Conservation (phyloP, 306 rosid genomes). For the Lupinus albus region DNA sequence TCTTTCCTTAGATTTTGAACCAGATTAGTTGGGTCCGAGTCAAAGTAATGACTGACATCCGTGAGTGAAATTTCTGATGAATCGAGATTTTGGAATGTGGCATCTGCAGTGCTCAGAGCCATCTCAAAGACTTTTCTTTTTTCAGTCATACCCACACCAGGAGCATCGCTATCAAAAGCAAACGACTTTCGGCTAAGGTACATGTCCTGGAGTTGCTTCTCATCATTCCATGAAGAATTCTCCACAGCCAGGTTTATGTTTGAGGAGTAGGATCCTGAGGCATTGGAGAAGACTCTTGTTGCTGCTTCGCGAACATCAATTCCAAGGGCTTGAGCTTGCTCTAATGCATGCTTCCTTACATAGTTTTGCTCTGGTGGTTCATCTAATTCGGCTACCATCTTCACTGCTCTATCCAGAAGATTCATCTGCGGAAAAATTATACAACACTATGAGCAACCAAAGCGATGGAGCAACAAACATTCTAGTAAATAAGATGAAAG, state of each 20-base stretch:
- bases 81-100: slow-evolving; percentile 98
- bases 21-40: slow-evolving; percentile 94
- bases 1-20: slow-evolving; percentile 94
- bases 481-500: not conserved
- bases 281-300: slow-evolving; percentile 92
- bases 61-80: slow-evolving; percentile 97
- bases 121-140: slow-evolving; percentile 92
- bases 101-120: slow-evolving; percentile 98
- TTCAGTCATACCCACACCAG: slow-evolving; percentile 92
- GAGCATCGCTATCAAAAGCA: slow-evolving; percentile 89
- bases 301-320: slow-evolving; percentile 94
- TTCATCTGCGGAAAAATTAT: slow-evolving; percentile 65
- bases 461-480: slow-evolving; percentile 12
- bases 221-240: slow-evolving; percentile 98
- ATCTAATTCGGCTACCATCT: slow-evolving; percentile 97
- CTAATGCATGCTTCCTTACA: slow-evolving; percentile 85
- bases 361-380: slow-evolving; percentile 83
- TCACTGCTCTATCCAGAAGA: slow-evolving; percentile 92
- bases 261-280: slow-evolving; percentile 97
- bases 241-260: slow-evolving; percentile 95
- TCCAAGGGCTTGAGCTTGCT: slow-evolving; percentile 85
- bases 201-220: slow-evolving; percentile 99
- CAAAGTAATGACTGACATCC: slow-evolving; percentile 98
- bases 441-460: slow-evolving; percentile 31
- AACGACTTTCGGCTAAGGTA: slow-evolving; percentile 93